Base-by-base conservation (phyloP, 805 yeast species). In the Kurtzmaniella fragi region DNA sequence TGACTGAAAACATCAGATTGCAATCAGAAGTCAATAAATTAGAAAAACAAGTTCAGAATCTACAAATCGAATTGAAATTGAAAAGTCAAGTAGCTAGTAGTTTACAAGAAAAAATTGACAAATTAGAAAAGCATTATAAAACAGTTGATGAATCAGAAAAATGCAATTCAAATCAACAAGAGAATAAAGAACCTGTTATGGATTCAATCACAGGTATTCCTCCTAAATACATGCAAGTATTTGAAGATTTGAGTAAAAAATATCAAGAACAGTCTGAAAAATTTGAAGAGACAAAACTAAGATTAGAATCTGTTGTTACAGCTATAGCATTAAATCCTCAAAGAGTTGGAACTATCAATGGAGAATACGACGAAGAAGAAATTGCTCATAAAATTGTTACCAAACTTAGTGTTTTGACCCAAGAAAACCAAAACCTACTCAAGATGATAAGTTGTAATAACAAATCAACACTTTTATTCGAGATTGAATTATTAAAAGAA, bases 361-460 rank as follows among this genome's bases (percentile, higher is more conserved):
- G 88, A 2, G 67, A 82, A 41, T 82, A 77, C 54, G 95, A 86
- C 50, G 82, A 78, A 37, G 80, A 84, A 50, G 89, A 84, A 40
- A 61, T 84, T 34, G 79, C 90, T 11, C 93, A 86, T 53, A 80
- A 81, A 49, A 76, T 85, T 42, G 67, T 86, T 30, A 70, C 72
- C 31, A 78, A 84, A 49, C 50, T 87, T 46, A 75, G 76, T 39
- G 63, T 72, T 41, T 61, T 87, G 42, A 77, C 77, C 14, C 73
- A 71, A 34, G 95, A 87, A 53, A 87, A 87, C 54, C 80, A 79
- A 41, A 79, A 73, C 45, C 69, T 87, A 61, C 71, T 81, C 44
- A 77, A 77, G 49, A 78, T 84, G 80, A 57, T 85, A 9, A 79
- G 89, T 46, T 81, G 72, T 57, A 87, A 95, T n/a, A 80, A 80